Percentiles rank a stretch among this genome's conserved stretches.
These are phyloP conservation scores for Linderina pennispora DNA, from an alignment of 192 early-diverging fungal genomes.

Conservation along the genomic window DNA sequence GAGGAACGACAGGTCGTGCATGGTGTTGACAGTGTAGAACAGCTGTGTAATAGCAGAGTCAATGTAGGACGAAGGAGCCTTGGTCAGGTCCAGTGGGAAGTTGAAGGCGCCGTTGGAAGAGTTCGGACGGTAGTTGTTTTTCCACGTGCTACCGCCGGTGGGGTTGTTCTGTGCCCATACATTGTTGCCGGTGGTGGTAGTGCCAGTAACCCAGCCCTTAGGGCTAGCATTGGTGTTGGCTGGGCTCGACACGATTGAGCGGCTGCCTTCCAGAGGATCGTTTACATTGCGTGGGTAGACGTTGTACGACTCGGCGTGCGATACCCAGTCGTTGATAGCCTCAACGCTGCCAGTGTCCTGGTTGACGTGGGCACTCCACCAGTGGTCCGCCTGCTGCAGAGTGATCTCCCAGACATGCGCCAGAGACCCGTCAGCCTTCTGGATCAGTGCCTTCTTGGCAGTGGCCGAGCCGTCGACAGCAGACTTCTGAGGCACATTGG, in stretches of 20 bases:
- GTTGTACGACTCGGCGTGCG: too few relatives aligned
- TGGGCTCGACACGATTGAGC: constrained; percentile 52
- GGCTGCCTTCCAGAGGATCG: constrained; percentile 5
- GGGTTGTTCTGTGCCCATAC: constrained; percentile 88
- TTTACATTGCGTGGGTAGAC: constrained; percentile 3
- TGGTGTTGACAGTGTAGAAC: constrained; percentile 88
- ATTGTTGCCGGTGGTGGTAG: constrained; percentile 72
- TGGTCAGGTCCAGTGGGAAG: constrained; percentile 60
- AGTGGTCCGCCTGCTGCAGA: constrained; percentile 46
- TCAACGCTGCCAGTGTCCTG: constrained; percentile 28
- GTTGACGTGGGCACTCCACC: constrained; percentile 34
- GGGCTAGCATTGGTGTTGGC: constrained; percentile 58
- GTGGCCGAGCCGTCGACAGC: not conserved
- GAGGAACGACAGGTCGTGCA: constrained; percentile 83
- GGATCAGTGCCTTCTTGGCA: constrained; percentile 2
- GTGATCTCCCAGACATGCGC: constrained; percentile 50
- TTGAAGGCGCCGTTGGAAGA: constrained; percentile 57
- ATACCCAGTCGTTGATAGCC: constrained; percentile 52
- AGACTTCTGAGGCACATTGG: not conserved
- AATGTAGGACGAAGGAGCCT: constrained; percentile 63
- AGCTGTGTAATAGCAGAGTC: constrained; percentile 82
- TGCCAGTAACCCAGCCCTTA: constrained; percentile 77
- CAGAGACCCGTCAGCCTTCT: constrained; percentile 7
- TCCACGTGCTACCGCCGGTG: constrained; percentile 69
- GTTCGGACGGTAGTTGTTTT: constrained; percentile 73